Evolutionary conservation across 1,284 basidiomycete species (phyloP).

Genomic region (Ceratobasidium sp.): DNA sequence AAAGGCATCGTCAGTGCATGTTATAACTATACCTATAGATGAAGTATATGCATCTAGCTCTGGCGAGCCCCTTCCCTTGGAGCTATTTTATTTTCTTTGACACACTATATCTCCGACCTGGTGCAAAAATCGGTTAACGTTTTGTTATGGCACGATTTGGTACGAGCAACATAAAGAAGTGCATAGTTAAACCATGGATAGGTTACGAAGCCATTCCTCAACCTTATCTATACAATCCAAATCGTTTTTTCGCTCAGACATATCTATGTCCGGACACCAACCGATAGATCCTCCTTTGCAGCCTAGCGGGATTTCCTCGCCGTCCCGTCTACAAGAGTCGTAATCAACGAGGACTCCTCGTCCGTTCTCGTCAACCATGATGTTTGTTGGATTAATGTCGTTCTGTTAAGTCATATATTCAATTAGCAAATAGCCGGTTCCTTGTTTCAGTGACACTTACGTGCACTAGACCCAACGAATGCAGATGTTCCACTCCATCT

Average conservation of each 20-base stretch:
- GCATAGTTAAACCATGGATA: not conserved
- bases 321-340: not conserved
- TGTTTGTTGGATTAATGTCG: not conserved
- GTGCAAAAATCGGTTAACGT: too few species aligned
- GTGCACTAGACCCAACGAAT: constrained; percentile 1
- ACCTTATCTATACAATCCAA: not conserved
- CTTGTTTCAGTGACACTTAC: not conserved
- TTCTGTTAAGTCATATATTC: not conserved
- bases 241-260: not conserved
- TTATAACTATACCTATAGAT: too few species aligned
- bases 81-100: too few species aligned
- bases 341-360: not conserved
- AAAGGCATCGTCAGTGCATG: too few species aligned
- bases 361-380: not conserved
- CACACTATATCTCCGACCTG: too few species aligned
- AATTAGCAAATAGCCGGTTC: not conserved
- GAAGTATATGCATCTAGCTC: too few species aligned
- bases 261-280: not conserved
- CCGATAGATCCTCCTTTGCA: not conserved
- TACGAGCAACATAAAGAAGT: too few species aligned
- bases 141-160: too few species aligned
- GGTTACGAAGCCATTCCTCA: not conserved
- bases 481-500: not conserved
- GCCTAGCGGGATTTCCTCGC: not conserved
- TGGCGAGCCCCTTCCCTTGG: too few species aligned